Conservation (phyloP, 1,284 basidiomycete genomes). For the Abortiporus biennis region DNA sequence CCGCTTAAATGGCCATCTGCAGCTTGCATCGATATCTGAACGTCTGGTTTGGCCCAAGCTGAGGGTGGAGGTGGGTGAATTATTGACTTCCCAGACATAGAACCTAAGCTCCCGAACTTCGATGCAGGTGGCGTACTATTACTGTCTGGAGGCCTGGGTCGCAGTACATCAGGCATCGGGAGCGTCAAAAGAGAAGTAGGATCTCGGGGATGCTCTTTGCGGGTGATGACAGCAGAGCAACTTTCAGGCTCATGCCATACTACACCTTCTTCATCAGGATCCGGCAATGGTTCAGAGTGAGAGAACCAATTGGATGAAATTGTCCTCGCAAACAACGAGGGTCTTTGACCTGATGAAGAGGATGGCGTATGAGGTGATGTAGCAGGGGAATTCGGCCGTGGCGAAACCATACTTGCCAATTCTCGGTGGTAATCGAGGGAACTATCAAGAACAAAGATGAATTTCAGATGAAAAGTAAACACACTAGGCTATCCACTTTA, state of each 20-base stretch:
- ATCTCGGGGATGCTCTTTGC: constrained; percentile 60
- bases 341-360: constrained; percentile 14
- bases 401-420: constrained; percentile 38
- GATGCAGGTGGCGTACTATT: neutral
- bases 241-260: constrained; percentile 58
- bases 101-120: constrained; percentile 5
- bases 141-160: constrained; percentile 33
- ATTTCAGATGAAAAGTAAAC: neutral
- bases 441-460: constrained; percentile 26
- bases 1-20: constrained; percentile 44
- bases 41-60: constrained; percentile 55
- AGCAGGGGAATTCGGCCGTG: constrained; percentile 15
- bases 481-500: constrained; percentile 19
- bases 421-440: constrained; percentile 58
- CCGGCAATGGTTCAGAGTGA: constrained; percentile 32
- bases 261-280: constrained; percentile 53
- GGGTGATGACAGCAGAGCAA: constrained; percentile 50
- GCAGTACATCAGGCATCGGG: constrained; percentile 54
- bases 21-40: constrained; percentile 44
- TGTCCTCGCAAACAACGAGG: constrained; percentile 41
- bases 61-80: constrained; percentile 29
- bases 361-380: constrained; percentile 21
- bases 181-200: constrained; percentile 39
- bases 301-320: constrained; percentile 44
- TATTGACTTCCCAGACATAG: constrained; percentile 10